phyloP scores from a whole-genome alignment of 768 basidiomycete genomes.

The Boletus sensibilis region DNA sequence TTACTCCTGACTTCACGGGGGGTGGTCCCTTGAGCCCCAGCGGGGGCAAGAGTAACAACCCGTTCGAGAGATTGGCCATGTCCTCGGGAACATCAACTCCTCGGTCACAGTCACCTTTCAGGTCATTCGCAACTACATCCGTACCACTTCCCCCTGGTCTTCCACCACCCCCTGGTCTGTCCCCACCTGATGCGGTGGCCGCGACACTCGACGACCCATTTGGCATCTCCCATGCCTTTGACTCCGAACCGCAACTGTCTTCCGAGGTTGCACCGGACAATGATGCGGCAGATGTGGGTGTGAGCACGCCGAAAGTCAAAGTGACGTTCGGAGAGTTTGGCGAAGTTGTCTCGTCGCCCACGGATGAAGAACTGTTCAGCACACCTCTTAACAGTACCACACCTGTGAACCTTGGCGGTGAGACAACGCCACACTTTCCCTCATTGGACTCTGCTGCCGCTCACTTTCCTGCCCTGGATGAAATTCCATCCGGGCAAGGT shows the following conservation, averaged over 20 bases:
- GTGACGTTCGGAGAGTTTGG: slow-evolving; percentile 13
- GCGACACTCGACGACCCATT: slow-evolving; percentile 48
- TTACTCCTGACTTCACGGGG: slow-evolving; percentile 61
- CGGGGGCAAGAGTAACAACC: slow-evolving; percentile 79
- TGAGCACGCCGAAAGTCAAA: slow-evolving; percentile 21
- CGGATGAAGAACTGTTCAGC: slow-evolving; percentile 54
- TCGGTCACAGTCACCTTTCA: slow-evolving; percentile 61
- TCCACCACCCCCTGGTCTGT: slow-evolving; percentile 11
- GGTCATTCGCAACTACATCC: slow-evolving; percentile 44
- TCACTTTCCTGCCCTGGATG: slow-evolving; percentile 41
- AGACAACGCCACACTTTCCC: slow-evolving; percentile 14
- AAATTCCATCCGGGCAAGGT: slow-evolving; percentile 21
- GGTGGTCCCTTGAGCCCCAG: slow-evolving; percentile 41
- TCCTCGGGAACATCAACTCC: slow-evolving; percentile 39
- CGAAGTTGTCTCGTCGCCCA: slow-evolving; percentile 29
- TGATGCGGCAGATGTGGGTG: slow-evolving; percentile 20
- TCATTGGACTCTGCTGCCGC: slow-evolving; percentile 28
- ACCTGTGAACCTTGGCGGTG: slow-evolving; percentile 16
- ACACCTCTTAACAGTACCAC: slow-evolving; percentile 55
- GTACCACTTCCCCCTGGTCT: slow-evolving; percentile 37
- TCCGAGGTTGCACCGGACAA: slow-evolving; percentile 22
- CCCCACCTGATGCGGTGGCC: slow-evolving; percentile 3
- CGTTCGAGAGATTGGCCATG: slow-evolving; percentile 74
- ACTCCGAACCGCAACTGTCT: slow-evolving; percentile 6
- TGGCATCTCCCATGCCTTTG: slow-evolving; percentile 41